Base-by-base conservation (phyloP, 2,329 filamentous ascomycete genomes). In the Zarea fungicola region DNA sequence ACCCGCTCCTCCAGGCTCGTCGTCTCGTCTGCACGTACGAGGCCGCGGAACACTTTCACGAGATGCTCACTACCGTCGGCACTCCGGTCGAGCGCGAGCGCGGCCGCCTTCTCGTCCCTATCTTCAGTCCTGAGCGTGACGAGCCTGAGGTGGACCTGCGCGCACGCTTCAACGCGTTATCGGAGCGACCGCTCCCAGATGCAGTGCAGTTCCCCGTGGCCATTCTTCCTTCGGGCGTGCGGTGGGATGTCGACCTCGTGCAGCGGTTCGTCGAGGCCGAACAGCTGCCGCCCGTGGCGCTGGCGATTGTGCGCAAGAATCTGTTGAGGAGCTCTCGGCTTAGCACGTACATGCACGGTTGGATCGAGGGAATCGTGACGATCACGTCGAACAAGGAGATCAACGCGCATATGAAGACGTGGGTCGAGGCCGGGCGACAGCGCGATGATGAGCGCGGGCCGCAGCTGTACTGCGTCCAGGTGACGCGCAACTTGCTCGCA, bases 311-410 rank as follows among this genome's bases (percentile, higher is more conserved):
- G 5, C 50, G 53, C 11, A 57, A 58, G 31, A 62, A 62, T 13
- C 57, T 56, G 2, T 65, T 71, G 48, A 65, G 63, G 50, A 63
- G 60, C 50, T 61, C 66, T 36, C 68, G 69, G 55, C 57, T 68
- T 16, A 66, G 65, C 28, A 66, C 68, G 21, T 69, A 68, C 52
- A 60, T 70, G 58, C 64, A 70, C 22, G 68, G 68, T 4, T 71
- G 69, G 69, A 61, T 58, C 14, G 57, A 54, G 11, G 60, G 59
- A 8, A 35, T 64, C 3, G 59, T 60, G 18, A 71, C 67, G 2
- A 39, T 71, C 2, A 71, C 69, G 6, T 69, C 67, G 5, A 71
- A 71, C 46, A 69, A 68, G 55, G 69, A 72, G 55, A 61, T 68
- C 9, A 53, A 59, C n/a, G 62, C 61, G 9, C 64, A 67, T 47